phyloP scores from a whole-genome alignment of 2,329 filamentous ascomycete species.

The Thermoascus crustaceus region DNA sequence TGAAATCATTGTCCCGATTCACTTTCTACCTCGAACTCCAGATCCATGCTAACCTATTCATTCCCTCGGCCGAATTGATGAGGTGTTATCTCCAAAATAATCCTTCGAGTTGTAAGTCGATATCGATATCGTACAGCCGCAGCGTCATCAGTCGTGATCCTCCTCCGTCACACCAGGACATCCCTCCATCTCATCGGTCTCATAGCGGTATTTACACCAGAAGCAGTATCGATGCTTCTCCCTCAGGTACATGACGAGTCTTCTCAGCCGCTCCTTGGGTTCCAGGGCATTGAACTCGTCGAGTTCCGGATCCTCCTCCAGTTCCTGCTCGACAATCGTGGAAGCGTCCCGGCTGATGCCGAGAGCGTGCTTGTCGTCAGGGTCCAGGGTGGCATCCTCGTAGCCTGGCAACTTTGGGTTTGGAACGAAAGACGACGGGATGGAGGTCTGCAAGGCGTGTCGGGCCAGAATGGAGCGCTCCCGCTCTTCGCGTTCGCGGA shows the following conservation, averaged over 20 bases:
- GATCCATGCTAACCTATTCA: too few species aligned
- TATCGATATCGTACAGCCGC: conserved; percentile 3
- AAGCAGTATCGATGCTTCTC: conserved; percentile 76
- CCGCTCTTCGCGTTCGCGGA: conserved; percentile 60
- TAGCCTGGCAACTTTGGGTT: conserved; percentile 52
- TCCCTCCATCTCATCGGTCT: conserved; percentile 64
- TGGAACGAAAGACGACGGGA: conserved; percentile 28
- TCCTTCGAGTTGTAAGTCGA: background rate
- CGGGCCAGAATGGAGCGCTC: conserved; percentile 28
- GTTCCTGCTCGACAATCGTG: conserved; percentile 42
- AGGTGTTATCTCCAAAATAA: too few species aligned
- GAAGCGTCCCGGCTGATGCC: conserved; percentile 46
- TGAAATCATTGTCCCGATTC: too few species aligned
- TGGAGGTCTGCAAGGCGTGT: conserved; percentile 24
- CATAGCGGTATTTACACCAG: conserved; percentile 86
- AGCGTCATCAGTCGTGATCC: conserved; percentile 54
- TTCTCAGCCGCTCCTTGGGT: conserved; percentile 56
- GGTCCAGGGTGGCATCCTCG: conserved; percentile 60
- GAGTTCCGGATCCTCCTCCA: conserved; percentile 69
- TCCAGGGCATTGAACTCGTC: conserved; percentile 68
- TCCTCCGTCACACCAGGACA: conserved; percentile 85
- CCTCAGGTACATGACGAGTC: conserved; percentile 61
- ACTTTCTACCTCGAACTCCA: too few species aligned
- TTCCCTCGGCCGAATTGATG: too few species aligned
- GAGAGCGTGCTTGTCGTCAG: conserved; percentile 62